Evolutionary conservation across 2,329 filamentous ascomycete species (phyloP), one percentile per base, ranked within the genome.

Genomic region (Penicillium sp.): DNA sequence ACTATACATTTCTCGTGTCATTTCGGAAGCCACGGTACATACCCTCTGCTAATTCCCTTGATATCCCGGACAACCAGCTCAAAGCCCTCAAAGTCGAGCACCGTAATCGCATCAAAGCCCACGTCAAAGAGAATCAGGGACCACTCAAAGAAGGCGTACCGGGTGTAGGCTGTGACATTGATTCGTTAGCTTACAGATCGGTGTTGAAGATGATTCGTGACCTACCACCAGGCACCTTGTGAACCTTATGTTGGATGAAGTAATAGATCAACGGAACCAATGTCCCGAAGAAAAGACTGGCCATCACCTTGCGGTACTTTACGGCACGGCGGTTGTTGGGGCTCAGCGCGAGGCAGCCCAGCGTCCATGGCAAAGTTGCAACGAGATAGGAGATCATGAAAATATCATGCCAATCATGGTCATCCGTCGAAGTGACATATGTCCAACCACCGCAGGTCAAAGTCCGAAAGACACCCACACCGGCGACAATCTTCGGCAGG

Each of bases 331-430:
- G 75, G 61, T 95, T 95, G 39, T 82, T 79, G 8, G 90, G 88
- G 65, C 89, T 95, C 35, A 96, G 70, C 4, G 84, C 80, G 45
- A 96, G 76, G 64, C 90, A 95, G 32, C 92, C 92, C 32, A 87
- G 65, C 2, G 90, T 98, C 92, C 92, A 98, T 2, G 92, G 92
- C 37, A 98, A 73, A 2, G 92, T 96, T 22, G 87, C 84, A 30
- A 98, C 82, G 39, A 98, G 74, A 65, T 98, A 98, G 10, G 88
- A 93, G 53, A 98, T 95, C 92, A 98, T 98, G 64, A 98, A 90
- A 47, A 96, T 90, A 59, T 98, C 92, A 64, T 98, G 92, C 89
- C 88, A 96, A 66, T 94, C 81, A 65, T 98, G 92, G 62, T 96
- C 87, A 62, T 98, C 92, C 29, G 92, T 98, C 45, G 92, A 96